Base-by-base conservation (phyloP, 805 yeast genomes). In the Nakazawaea molendinolei region DNA sequence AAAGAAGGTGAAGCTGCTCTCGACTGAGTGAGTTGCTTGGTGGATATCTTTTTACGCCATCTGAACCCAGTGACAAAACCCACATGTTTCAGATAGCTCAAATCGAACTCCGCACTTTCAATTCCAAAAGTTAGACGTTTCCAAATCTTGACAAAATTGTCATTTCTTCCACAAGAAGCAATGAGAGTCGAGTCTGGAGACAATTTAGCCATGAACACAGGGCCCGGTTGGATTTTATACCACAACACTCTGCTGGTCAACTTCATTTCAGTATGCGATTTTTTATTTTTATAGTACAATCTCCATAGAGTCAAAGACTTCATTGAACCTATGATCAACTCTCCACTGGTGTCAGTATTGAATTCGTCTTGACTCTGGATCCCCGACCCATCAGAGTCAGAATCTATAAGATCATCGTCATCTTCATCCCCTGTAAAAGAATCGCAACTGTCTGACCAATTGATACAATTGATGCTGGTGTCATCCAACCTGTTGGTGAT, bases 81-180 rank as follows among this genome's bases (percentile, higher is more conserved):
- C 2, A 79, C 76, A 50, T 84, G 94, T n/a, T 74, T 67, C 16
- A 86, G 57, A 47, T 82, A 79, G 0, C 75, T 60, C 43, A 86
- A 60, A 47, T 82, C 92, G 52, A 86, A 86, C 19, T 68, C 66
- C 5, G 79, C 67, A 26, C 75, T 69, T 23, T 73, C 76, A 19
- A 70, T 68, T 23, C 82, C 86, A 49, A 77, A 84, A 6, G 81
- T 71, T 6, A 76, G 65, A 34, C 96, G 62, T 36, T 77, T 67
- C 95, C 95, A 89, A 2, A 86, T 64, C 50, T 85, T 86, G 20
- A 85, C 76, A 10, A 82, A 61, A 23, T 65, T 64, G 52, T 86
- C 95, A 51, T 69, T 73, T 27, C 61, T 62, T 0, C 83, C 78
- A 25, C 72, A 67, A 33, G 80, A 69, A 7, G 87, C 82, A 15